Evolutionary conservation across 1,284 basidiomycete species (phyloP).

Genomic region (Apiotrichum siamense): DNA sequence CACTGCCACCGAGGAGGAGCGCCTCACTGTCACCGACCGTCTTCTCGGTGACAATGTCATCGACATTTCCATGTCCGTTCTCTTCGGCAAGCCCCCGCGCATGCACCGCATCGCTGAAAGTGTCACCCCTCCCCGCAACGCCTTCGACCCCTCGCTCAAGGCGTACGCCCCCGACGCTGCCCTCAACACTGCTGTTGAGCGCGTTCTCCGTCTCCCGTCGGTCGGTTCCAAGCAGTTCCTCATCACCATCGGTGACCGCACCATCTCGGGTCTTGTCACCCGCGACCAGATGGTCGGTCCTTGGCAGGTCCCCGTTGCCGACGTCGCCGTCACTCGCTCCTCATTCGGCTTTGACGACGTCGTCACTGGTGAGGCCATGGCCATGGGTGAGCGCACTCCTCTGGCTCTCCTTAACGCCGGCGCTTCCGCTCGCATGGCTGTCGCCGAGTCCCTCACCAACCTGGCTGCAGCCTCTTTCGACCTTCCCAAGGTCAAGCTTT

Average conservation of each 20-base stretch:
- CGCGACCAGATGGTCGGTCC: conserved; percentile 99
- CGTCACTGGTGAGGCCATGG: conserved; percentile 87
- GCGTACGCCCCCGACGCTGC: conserved; percentile 55
- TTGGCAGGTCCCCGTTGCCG: conserved; percentile 96
- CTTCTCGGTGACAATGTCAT: conserved; percentile 75
- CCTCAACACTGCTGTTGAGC: conserved; percentile 60
- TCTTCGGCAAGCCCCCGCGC: conserved; percentile 94
- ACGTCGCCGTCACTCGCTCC: conserved; percentile 90
- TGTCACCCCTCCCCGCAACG: conserved; percentile 51
- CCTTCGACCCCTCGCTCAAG: conserved; percentile 68
- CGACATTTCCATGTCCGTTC: conserved; percentile 83
- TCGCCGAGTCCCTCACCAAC: conserved; percentile 91
- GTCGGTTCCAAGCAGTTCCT: conserved; percentile 96
- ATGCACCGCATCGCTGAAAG: conserved; percentile 73
- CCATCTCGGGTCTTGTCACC: conserved; percentile 87
- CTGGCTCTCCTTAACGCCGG: conserved; percentile 79
- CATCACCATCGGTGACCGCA: conserved; percentile 95
- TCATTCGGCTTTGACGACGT: conserved; percentile 92
- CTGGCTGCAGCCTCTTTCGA: conserved; percentile 74
- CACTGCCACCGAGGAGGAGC: conserved; percentile 69
- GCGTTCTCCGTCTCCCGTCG: conserved; percentile 82
- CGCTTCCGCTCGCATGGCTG: conserved; percentile 91
- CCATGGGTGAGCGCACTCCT: conserved; percentile 94
- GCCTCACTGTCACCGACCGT: conserved; percentile 82
- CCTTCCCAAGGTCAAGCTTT: conserved; percentile 77